These are phyloP conservation scores for Mucor indicus DNA, from an alignment of 371 early-diverging fungal genomes.

Conservation along the genomic window DNA sequence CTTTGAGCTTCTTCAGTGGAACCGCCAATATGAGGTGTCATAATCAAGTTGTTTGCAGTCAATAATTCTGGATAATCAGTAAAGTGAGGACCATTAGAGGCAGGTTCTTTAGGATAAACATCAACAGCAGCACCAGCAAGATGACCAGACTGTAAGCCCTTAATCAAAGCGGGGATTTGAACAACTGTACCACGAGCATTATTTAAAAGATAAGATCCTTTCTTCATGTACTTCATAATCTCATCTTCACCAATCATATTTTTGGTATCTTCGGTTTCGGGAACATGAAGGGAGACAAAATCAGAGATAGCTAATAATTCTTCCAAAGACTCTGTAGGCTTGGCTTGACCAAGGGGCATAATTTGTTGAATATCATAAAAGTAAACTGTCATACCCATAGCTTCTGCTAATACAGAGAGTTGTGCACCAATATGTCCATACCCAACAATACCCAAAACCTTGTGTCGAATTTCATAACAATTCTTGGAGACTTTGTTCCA, in stretches of 20 bases:
- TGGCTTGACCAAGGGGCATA: conserved; percentile 92
- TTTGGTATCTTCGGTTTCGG: conserved; percentile 92
- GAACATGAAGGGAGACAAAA: conserved; percentile 92
- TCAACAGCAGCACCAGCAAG: conserved; percentile 93
- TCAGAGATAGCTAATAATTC: conserved; percentile 78
- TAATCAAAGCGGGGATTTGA: conserved; percentile 80
- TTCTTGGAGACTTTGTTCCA: conserved; percentile 89
- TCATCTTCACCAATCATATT: conserved; percentile 89
- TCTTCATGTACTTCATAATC: conserved; percentile 69
- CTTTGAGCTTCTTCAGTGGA: conserved; percentile 97
- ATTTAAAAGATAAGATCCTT: conserved; percentile 88
- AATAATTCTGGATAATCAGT: conserved; percentile 64
- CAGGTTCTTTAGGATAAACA: conserved; percentile 93
- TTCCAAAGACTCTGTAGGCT: conserved; percentile 49
- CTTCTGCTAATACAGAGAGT: conserved; percentile 92
- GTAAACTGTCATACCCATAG: conserved; percentile 87
- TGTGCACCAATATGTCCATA: conserved; percentile 97
- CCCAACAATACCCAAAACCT: conserved; percentile 93
- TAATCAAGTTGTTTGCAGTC: conserved; percentile 87
- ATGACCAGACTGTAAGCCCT: conserved; percentile 80
- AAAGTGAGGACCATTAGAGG: conserved; percentile 79
- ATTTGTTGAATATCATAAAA: conserved; percentile 86
- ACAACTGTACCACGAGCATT: conserved; percentile 93
- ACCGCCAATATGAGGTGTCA: conserved; percentile 97
- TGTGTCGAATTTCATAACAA: conserved; percentile 93